phyloP scores from a whole-genome alignment of 352 stramenopile genomes.

The Pythium phragmitis region DNA sequence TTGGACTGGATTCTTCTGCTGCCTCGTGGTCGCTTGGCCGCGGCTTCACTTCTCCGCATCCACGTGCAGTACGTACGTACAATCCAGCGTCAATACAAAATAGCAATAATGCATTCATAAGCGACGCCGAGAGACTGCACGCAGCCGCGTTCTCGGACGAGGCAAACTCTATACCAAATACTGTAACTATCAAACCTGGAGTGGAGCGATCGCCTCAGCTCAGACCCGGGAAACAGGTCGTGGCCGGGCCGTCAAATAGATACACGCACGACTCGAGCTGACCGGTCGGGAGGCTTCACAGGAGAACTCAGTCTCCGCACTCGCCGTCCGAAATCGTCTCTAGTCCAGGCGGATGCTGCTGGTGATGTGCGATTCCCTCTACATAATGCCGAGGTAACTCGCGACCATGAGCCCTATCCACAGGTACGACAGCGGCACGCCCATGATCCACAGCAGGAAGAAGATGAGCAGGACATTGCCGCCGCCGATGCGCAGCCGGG shows the following conservation, averaged over 20 bases:
- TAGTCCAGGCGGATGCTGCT: neutral
- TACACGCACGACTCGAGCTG: neutral
- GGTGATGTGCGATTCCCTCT: neutral
- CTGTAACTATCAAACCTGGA: conserved; percentile 3
- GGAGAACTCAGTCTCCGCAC: neutral
- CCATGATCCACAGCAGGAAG: conserved; percentile 80
- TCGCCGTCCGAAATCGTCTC: neutral
- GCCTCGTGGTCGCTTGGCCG: too few relatives aligned
- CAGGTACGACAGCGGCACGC: conserved; percentile 73
- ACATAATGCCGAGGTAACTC: conserved; percentile 73
- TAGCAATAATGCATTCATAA: neutral
- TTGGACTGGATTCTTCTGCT: too few relatives aligned
- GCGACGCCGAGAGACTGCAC: neutral
- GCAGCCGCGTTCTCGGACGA: neutral
- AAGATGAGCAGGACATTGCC: conserved; percentile 76
- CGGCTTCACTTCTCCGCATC: too few relatives aligned
- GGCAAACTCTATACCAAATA: neutral
- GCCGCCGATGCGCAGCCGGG: conserved; percentile 60
- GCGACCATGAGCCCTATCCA: conserved; percentile 79
- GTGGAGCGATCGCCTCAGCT: neutral
- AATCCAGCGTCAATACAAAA: neutral
- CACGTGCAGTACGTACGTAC: too few relatives aligned
- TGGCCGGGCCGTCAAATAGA: neutral
- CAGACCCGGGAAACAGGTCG: neutral
- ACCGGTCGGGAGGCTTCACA: neutral